Percentiles rank a stretch among this genome's conserved stretches.
Conservation (phyloP, 805 yeast species). For the Cyberlindnera saturnus region DNA sequence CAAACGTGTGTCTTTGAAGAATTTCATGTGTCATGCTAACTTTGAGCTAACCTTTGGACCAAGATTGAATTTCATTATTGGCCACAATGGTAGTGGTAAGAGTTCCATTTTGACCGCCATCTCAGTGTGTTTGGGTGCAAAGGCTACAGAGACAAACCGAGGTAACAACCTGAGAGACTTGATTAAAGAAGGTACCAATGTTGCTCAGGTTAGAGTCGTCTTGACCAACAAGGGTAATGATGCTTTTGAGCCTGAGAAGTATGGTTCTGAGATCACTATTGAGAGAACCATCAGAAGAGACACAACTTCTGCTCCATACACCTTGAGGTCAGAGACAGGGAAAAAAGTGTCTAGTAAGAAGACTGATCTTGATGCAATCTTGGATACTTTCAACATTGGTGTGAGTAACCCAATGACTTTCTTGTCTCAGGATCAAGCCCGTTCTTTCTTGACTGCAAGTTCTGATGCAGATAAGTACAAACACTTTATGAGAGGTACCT, state of each 20-base stretch:
- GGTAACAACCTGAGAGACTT: constrained; percentile 65
- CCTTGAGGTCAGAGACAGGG: constrained; percentile 46
- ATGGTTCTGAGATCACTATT: constrained; percentile 62
- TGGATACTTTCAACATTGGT: constrained; percentile 67
- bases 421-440: constrained; percentile 89
- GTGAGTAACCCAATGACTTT: constrained; percentile 90
- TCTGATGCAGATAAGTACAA: constrained; percentile 66
- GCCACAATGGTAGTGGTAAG: constrained; percentile 89
- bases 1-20: constrained; percentile 52
- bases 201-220: constrained; percentile 61
- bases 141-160: constrained; percentile 81
- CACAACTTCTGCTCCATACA: constrained; percentile 45
- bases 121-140: constrained; percentile 82
- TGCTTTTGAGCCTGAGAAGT: constrained; percentile 56
- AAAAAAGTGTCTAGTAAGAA: constrained; percentile 54
- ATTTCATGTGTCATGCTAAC: constrained; percentile 88
- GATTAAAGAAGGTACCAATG: constrained; percentile 68
- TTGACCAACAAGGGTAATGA: constrained; percentile 62
- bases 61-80: constrained; percentile 78
- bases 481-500: constrained; percentile 76
- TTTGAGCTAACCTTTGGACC: constrained; percentile 74
- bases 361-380: constrained; percentile 57
- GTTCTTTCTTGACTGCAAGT: constrained; percentile 78
- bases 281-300: constrained; percentile 57
- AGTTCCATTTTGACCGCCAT: constrained; percentile 85